Evolutionary conservation across 1,284 basidiomycete species (phyloP), one percentile per base, ranked within the genome.

Genomic region (Rhodotorula glutinis): DNA sequence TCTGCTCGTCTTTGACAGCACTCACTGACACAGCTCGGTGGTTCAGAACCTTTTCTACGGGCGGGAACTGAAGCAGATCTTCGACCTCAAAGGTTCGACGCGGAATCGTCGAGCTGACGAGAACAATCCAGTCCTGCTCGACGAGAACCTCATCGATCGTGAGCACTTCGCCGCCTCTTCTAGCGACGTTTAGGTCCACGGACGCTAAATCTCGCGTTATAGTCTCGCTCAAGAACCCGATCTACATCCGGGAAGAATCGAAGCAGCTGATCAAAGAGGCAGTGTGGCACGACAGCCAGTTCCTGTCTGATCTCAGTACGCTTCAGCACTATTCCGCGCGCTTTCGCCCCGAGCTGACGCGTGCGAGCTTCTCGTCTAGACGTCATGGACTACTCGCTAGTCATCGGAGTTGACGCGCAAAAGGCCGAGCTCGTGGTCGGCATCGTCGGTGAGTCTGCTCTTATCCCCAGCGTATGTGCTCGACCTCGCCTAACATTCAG

Each of bases 361-460:
- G 33, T 8, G 11, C 21, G 11, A 0, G n/a, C n/a, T 51, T 13
- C 43, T 58, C 4, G 2, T 10, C 11, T 59, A 71, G 70, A 98
- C 77, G 92, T 97, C 63, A 98, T 99, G 96, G 96, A 99, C 79
- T 99, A 99, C 79, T 98, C 94, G 27, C 82, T 99, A 23, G 88
- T 98, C 51, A 92, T 94, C 30, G 96, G 95, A 23, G 89, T 98
- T 21, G 93, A 96, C 77, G 86, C 85, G 70, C 81, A 83, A 60
- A 88, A 71, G 17, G 53, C 72, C 27, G 79, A 80, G 71, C 72
- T 81, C 17, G 92, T 97, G 21, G 86, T 96, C 49, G 95, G 96
- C n/a, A 97, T 98, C 63, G 93, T 98, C 69, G 93, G 90, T 89
- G 77, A 66, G 89, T 81, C 11, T 16, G 30, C 33, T 10, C 25